Conservation (phyloP, 164 flowering plant species). For the Platanus orientalis region DNA sequence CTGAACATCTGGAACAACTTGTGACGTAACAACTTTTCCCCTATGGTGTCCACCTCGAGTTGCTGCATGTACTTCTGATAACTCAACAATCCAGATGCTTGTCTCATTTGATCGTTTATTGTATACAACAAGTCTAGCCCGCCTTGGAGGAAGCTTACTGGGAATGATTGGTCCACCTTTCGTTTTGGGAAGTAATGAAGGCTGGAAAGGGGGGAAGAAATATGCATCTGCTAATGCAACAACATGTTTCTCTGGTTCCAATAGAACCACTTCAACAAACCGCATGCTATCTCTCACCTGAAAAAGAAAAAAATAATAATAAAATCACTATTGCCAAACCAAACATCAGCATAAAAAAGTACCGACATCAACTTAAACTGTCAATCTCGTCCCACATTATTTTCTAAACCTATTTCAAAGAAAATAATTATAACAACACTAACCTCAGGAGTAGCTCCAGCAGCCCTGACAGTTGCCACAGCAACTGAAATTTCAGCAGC, state of each 20-base stretch:
- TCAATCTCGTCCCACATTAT: neutral
- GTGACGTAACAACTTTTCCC: slow-evolving; percentile 79
- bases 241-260: slow-evolving; percentile 79
- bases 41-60: slow-evolving; percentile 96
- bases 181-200: slow-evolving; percentile 73
- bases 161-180: slow-evolving; percentile 86
- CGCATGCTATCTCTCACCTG: slow-evolving; percentile 94
- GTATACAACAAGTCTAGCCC: slow-evolving; percentile 79
- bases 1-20: slow-evolving; percentile 84
- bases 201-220: slow-evolving; percentile 94
- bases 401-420: neutral
- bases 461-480: slow-evolving; percentile 89
- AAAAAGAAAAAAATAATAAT: slow-evolving; percentile 9
- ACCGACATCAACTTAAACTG: neutral
- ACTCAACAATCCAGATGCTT: slow-evolving; percentile 77
- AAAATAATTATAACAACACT: neutral
- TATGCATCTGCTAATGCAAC: slow-evolving; percentile 96
- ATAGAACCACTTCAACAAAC: slow-evolving; percentile 78
- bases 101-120: slow-evolving; percentile 81
- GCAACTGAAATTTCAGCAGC: slow-evolving; percentile 91
- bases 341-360: neutral
- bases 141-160: slow-evolving; percentile 77
- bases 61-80: slow-evolving; percentile 84
- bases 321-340: neutral
- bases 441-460: slow-evolving; percentile 98